A percentile compares a stretch with the other conserved stretches of the same genome.
These are phyloP conservation scores for Amaranthus cruentus DNA, from an alignment of 148 eudicot species.

Conservation along the genomic window DNA sequence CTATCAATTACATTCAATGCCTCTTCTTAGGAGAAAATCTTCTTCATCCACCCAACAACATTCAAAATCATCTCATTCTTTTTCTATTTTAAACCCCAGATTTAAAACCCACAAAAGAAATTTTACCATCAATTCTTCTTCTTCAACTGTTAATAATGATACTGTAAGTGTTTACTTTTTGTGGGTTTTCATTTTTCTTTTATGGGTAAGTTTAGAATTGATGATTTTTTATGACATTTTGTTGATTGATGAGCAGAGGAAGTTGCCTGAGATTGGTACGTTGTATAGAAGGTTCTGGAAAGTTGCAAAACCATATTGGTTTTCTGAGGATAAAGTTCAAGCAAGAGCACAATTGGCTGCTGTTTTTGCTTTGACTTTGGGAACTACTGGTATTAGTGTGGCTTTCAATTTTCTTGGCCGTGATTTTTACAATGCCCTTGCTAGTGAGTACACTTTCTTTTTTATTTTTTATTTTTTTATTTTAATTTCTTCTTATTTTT, in stretches of 20 bases:
- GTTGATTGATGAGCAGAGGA: slow-evolving; percentile 29
- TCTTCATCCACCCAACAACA: not conserved
- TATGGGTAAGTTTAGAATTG: not conserved
- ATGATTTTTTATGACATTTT: not conserved
- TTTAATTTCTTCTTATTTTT: not conserved
- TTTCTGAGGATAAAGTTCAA: slow-evolving; percentile 70
- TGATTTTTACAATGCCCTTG: slow-evolving; percentile 91
- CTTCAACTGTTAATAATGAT: slow-evolving; percentile 8
- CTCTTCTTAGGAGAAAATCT: slow-evolving; percentile 12
- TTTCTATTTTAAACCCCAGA: slow-evolving; percentile 3
- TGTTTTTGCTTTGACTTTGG: slow-evolving; percentile 86
- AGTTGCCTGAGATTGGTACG: slow-evolving; percentile 52
- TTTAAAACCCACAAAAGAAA: slow-evolving; percentile 17
- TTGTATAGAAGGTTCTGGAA: slow-evolving; percentile 74
- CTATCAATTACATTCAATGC: slow-evolving; percentile 16
- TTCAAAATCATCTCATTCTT: slow-evolving; percentile 7
- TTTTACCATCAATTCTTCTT: slow-evolving; percentile 9
- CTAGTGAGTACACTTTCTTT: slow-evolving; percentile 44
- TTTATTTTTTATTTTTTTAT: too few species aligned
- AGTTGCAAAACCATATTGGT: slow-evolving; percentile 97
- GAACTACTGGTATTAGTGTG: slow-evolving; percentile 90
- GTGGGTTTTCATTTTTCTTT: not conserved
- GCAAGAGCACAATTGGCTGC: slow-evolving; percentile 75
- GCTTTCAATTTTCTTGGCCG: slow-evolving; percentile 94
- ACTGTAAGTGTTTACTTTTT: slow-evolving; percentile 19